These are phyloP conservation scores for Colletotrichum tropicicola DNA, from an alignment of 2,329 filamentous ascomycete species.

Conservation along the genomic window DNA sequence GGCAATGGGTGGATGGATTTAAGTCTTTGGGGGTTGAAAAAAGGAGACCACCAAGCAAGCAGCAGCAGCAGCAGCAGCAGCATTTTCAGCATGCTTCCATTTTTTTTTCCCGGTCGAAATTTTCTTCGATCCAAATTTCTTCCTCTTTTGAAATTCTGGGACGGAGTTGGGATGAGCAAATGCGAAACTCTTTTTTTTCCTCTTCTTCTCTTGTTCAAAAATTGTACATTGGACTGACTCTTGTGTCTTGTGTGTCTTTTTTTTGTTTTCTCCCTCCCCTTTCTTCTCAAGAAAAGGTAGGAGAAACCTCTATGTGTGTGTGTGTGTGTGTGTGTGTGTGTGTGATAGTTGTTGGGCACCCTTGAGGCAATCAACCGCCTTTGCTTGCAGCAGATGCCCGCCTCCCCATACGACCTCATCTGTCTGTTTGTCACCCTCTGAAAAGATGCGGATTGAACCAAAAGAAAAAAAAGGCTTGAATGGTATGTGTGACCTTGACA, in stretches of 20 bases:
- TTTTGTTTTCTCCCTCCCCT: constrained; percentile 15
- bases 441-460: too few relatives aligned
- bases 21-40: background rate
- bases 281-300: background rate
- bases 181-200: background rate
- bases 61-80: background rate
- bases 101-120: background rate
- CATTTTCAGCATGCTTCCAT: constrained; percentile 6
- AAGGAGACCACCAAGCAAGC: background rate
- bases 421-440: too few relatives aligned
- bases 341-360: too few relatives aligned
- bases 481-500: background rate
- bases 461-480: background rate
- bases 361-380: too few relatives aligned
- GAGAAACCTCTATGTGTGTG: constrained; percentile 13
- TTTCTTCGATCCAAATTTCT: background rate
- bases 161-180: constrained; percentile 16
- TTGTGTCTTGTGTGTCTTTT: constrained; percentile 6
- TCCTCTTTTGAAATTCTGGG: background rate
- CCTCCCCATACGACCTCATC: too few relatives aligned
- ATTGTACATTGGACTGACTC: constrained; percentile 23
- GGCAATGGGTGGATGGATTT: background rate
- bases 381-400: too few relatives aligned
- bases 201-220: constrained; percentile 3
- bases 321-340: background rate